Evolutionary conservation across 305 asterid species (phyloP), one percentile per base, ranked within the genome.

Genomic region (Euphrasia arctica): DNA sequence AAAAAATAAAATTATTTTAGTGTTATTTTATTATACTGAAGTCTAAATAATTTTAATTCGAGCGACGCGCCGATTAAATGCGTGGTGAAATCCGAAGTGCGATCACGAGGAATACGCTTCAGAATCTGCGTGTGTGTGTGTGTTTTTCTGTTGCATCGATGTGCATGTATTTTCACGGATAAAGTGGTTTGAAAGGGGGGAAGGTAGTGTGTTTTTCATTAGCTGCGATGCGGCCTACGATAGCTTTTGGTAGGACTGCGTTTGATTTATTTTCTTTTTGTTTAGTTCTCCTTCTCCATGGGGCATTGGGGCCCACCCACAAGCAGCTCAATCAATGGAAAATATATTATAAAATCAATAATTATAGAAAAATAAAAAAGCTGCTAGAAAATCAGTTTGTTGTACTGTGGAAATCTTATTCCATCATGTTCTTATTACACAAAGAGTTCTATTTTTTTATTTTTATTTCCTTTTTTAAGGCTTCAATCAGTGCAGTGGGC

Each of bases 101-200:
- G 64, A 69, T 77, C 88, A 80, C 90, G 85, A 83, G 95, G 75
- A 78, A 75, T 76, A 75, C 74, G 80, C 79, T 80, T 70, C 61
- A 74, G 82, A 73, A 75, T 1, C 27, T 25, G 27, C 22, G 36
- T 56, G 41, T 65, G 43, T 48, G 51, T 71, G 2, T 63, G 15
- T 34, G 49, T 18, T 41, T 47, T 50, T 6, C 63, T 49, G 41
- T 50, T 39, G 50, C 48, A 67, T 28, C 11, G 36, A 41, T 54
- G 61, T 61, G 61, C 65, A 13, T 64, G 39, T 62, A 70, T 36
- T 68, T 29, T 47, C 41, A 47, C 65, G 58, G 29, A 31, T 67
- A 65, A 58, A 39, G 54, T 63, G 18, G 13, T 34, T 63, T 42
- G 27, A 25, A 25, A 25, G 22, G 22, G 22, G 22, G 22, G 22